These are phyloP conservation scores for Pinus tabuliformis DNA, from an alignment of 75 land plant species.

Conservation along the genomic window DNA sequence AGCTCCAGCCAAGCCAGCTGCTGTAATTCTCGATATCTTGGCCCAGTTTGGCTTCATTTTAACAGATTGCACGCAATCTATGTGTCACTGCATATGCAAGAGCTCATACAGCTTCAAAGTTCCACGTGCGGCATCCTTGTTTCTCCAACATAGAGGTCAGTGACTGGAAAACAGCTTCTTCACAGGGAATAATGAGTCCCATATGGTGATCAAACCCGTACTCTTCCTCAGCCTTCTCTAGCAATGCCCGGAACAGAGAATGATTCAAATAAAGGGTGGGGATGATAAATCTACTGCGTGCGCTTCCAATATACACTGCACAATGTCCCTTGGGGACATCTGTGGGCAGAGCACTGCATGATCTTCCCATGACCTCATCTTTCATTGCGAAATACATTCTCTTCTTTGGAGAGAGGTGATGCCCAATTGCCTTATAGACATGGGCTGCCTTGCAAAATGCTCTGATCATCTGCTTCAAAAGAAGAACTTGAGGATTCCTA, in stretches of 20 bases:
- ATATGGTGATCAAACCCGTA: background rate
- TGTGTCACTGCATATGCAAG: too few relatives aligned
- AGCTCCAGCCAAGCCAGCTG: too few relatives aligned
- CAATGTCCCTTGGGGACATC: slow-evolving; percentile 22
- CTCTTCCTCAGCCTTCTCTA: background rate
- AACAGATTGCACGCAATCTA: too few relatives aligned
- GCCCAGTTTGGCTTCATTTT: too few relatives aligned
- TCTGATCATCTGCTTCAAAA: background rate
- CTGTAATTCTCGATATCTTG: too few relatives aligned
- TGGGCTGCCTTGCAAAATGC: background rate
- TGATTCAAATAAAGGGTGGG: background rate
- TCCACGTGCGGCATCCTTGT: too few relatives aligned
- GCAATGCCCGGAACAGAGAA: background rate
- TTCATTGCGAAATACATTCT: background rate
- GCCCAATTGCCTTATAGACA: background rate
- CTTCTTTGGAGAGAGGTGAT: background rate
- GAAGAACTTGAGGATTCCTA: background rate
- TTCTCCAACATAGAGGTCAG: background rate
- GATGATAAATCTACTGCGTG: slow-evolving; percentile 5
- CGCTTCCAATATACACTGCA: slow-evolving; percentile 2
- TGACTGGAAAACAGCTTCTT: background rate
- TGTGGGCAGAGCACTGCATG: background rate
- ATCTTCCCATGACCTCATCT: background rate
- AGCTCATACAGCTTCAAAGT: too few relatives aligned
- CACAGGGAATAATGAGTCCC: background rate